These are phyloP conservation scores for Selenicereus undatus DNA, from an alignment of 148 eudicot genomes.

Conservation along the genomic window DNA sequence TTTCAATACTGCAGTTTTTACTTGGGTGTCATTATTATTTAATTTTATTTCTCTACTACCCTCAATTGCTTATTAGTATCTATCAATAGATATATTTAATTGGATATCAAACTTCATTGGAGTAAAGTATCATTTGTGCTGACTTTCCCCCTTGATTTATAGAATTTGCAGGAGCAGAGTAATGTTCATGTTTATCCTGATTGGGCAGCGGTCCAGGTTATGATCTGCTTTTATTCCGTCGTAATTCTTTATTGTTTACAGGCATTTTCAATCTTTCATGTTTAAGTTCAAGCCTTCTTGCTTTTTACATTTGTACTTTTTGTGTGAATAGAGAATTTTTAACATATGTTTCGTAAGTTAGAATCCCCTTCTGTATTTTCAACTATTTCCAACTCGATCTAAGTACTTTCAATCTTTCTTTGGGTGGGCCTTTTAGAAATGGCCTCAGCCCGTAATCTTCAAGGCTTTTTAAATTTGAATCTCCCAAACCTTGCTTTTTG, in stretches of 20 bases:
- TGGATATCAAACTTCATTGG: not conserved
- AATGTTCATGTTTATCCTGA: slow-evolving; percentile 48
- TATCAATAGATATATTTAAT: not conserved
- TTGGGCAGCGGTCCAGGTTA: slow-evolving; percentile 61
- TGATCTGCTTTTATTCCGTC: not conserved
- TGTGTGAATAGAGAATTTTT: not conserved
- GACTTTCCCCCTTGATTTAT: not conserved
- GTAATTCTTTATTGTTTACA: not conserved
- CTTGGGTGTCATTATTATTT: not conserved
- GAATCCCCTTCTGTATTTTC: not conserved
- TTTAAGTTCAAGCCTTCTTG: too few relatives aligned
- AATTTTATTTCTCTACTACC: not conserved
- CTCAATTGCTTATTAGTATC: not conserved
- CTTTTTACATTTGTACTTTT: not conserved
- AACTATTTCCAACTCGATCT: not conserved
- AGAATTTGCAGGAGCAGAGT: slow-evolving; percentile 42
- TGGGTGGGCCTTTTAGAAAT: not conserved
- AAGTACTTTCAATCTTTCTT: not conserved
- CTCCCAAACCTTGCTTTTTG: not conserved
- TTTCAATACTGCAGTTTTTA: not conserved
- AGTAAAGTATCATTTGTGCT: not conserved
- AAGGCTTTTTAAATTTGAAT: too few relatives aligned
- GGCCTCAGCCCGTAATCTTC: not conserved
- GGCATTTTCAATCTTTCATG: not conserved
- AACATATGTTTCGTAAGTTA: not conserved